Base-by-base conservation (phyloP, 305 asterid genomes). In the Lippia alba region DNA sequence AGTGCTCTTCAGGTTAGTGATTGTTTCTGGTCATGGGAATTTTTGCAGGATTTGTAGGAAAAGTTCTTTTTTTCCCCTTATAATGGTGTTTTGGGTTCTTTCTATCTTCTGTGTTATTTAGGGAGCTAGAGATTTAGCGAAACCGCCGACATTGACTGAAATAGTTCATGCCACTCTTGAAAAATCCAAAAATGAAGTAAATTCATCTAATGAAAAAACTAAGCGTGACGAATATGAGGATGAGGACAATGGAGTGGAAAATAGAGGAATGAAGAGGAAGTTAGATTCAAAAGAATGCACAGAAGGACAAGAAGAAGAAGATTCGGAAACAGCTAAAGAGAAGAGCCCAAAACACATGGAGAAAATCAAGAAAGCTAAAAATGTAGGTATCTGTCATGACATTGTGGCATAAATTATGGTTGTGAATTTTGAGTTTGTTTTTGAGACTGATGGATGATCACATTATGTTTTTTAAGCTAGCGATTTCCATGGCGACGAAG, bases 401-500 rank as follows among this genome's bases (percentile, higher is more conserved):
- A 48, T 66, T 45, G 44, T 12, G 8, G 55, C 40, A 39, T 50
- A 10, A 48, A 12, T 15, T 7, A 1, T 15, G 30, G 30, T 9
- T 34, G 15, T 67, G 17, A 34, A 12, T 56, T 8, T 14, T 53
- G 60, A 64, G 65, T 12, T 50, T 9, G 17, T 63, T 34, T 70
- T 24, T 24, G 30, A 24, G 45, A 55, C n/a, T 48, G 49, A 44
- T 70, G 73, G 45, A 63, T 39, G 12, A 17, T 54, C 24, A 46
- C 48, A 39, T 36, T 61, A 19, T 46, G 41, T 36, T 50, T 15
- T 30, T 45, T 18, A 55, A 94, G 99, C 79, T 90, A 76, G 98
- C 99, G 0, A 76, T 94, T 67, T 85, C 97, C 16, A 89, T 94
- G 99, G 98, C 99, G 3, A 83, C 92, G 14, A 90, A 83, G 81